Conservation (phyloP, 2,329 filamentous ascomycete genomes). For the Colletotrichum noveboracense region DNA sequence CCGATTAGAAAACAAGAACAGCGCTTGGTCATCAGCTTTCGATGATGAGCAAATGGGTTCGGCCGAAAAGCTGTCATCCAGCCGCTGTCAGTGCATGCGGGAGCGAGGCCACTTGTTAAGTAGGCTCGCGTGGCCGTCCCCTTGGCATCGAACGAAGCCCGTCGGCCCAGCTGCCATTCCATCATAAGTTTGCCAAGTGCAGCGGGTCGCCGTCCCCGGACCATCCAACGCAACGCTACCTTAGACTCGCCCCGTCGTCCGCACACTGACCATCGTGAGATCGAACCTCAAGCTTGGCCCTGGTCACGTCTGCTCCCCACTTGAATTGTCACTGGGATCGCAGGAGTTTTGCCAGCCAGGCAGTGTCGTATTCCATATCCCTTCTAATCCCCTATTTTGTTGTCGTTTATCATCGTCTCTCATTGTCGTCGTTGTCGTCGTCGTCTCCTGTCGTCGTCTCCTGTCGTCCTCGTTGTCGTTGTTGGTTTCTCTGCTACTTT, state of each 20-base stretch:
- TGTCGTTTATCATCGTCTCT: too few species aligned
- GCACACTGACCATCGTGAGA: constrained; percentile 18
- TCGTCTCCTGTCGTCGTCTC: too few species aligned
- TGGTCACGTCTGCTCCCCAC: not conserved
- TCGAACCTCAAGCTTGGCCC: constrained; percentile 13
- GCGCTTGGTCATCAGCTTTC: not conserved
- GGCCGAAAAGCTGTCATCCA: not conserved
- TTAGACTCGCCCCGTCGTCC: not conserved
- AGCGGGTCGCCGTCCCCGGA: not conserved
- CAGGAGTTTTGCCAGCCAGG: too few species aligned
- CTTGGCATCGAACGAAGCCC: not conserved
- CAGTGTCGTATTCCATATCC: too few species aligned
- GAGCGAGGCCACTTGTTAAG: not conserved
- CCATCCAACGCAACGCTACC: not conserved
- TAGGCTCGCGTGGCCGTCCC: not conserved
- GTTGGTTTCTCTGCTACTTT: too few species aligned
- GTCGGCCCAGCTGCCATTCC: not conserved
- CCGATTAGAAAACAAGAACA: not conserved
- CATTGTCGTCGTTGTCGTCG: too few species aligned
- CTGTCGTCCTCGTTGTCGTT: too few species aligned
- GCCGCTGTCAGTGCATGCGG: not conserved
- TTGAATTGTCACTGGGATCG: not conserved
- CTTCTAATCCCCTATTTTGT: too few species aligned
- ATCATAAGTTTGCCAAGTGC: not conserved
- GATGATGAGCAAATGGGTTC: not conserved